phyloP scores from a whole-genome alignment of 2,329 filamentous ascomycete genomes.

The Diaporthe citri region DNA sequence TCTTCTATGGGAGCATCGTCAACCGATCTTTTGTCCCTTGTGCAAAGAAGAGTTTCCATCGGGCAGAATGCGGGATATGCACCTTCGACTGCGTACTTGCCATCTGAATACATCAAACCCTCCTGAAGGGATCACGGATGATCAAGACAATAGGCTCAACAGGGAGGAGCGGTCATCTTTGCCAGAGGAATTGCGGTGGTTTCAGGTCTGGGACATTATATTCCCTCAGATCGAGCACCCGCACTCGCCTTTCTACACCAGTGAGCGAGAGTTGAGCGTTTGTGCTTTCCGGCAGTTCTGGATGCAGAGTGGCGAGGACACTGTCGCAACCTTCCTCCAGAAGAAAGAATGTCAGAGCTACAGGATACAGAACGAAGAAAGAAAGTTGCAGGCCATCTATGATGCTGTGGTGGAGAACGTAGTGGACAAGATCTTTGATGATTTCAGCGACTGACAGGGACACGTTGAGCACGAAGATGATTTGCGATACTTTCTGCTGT shows the following conservation, averaged over 20 bases:
- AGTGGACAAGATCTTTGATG: neutral
- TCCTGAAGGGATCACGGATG: neutral
- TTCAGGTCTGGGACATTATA: neutral
- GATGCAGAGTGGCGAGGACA: neutral
- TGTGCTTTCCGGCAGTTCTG: neutral
- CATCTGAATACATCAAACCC: neutral
- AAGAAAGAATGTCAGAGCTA: neutral
- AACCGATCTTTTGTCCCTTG: neutral
- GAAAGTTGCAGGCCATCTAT: neutral
- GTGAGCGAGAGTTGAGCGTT: neutral
- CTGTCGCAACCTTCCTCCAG: neutral
- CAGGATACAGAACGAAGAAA: neutral
- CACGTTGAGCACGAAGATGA: neutral
- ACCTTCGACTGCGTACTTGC: conserved; percentile 4
- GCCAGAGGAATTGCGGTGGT: neutral
- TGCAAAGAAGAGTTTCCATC: neutral
- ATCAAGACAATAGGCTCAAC: neutral
- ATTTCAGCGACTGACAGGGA: neutral
- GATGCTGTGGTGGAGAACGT: neutral
- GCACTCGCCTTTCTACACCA: neutral
- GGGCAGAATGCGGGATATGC: neutral
- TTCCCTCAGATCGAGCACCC: neutral
- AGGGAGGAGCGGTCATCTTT: neutral
- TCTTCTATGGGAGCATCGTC: neutral
- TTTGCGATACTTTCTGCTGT: no score